These are phyloP conservation scores for Pseudopediastrum boryanum DNA, from an alignment of 139 green algal genomes.

Conservation along the genomic window DNA sequence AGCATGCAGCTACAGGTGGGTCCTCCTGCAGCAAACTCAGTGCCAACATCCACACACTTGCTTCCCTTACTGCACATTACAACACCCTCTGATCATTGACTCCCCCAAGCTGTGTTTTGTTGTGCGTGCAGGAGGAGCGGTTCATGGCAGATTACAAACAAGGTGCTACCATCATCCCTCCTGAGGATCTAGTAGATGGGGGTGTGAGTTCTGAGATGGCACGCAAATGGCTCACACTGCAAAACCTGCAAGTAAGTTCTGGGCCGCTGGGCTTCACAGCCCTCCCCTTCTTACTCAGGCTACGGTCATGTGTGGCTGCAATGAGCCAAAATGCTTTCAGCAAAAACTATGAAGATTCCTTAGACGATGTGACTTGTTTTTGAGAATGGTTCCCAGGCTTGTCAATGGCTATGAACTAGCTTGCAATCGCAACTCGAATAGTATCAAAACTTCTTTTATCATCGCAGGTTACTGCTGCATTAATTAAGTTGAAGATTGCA, in stretches of 20 bases:
- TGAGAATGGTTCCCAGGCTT: too few relatives aligned
- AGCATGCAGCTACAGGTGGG: conserved; percentile 69
- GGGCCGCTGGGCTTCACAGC: too few relatives aligned
- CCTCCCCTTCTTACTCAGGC: too few relatives aligned
- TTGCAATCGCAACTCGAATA: too few relatives aligned
- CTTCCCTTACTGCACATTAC: not conserved
- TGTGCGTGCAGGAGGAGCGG: conserved; percentile 46
- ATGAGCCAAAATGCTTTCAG: too few relatives aligned
- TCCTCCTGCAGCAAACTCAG: not conserved
- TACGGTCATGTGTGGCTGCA: too few relatives aligned
- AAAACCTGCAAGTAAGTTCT: conserved; percentile 76
- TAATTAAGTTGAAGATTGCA: too few relatives aligned
- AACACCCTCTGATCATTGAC: not conserved
- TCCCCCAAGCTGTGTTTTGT: not conserved
- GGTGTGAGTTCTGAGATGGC: conserved; percentile 71
- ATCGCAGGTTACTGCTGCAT: too few relatives aligned
- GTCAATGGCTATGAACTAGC: too few relatives aligned
- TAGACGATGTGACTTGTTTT: too few relatives aligned
- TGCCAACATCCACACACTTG: not conserved
- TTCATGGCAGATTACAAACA: conserved; percentile 66
- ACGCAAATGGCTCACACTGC: conserved; percentile 74
- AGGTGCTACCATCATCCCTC: conserved; percentile 55
- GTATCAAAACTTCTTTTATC: too few relatives aligned
- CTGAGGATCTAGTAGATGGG: conserved; percentile 56
- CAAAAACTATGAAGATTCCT: too few relatives aligned